phyloP scores from a whole-genome alignment of 139 green algal genomes.

The Pleodorina starrii region DNA sequence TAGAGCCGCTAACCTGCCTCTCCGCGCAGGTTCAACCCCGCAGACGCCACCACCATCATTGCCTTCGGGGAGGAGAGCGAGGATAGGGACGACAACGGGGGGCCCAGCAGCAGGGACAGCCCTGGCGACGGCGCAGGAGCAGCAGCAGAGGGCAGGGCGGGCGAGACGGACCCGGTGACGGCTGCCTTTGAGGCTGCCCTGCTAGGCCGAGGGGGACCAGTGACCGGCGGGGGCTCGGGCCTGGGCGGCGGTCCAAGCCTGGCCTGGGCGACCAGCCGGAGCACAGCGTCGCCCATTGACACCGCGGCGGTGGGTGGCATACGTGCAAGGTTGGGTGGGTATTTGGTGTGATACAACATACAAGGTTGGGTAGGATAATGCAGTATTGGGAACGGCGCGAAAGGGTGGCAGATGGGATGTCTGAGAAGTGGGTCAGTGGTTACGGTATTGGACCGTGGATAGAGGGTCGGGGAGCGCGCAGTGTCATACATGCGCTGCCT shows the following conservation, averaged over 20 bases:
- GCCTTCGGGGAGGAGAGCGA: background rate
- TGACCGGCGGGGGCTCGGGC: background rate
- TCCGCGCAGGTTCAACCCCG: slow-evolving; percentile 31
- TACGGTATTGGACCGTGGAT: no score
- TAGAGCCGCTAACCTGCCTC: no score
- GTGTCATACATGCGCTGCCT: no score
- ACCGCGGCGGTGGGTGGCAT: background rate
- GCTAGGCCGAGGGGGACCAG: background rate
- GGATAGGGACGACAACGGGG: background rate
- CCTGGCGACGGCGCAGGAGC: background rate
- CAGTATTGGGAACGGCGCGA: no score
- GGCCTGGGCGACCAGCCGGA: background rate
- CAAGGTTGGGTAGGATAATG: no score
- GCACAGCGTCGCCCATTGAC: background rate
- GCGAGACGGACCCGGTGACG: background rate
- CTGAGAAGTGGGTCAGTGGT: no score
- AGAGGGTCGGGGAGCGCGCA: no score
- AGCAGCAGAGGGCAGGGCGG: background rate
- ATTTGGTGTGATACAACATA: no score
- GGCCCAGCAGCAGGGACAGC: background rate
- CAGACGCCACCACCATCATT: slow-evolving; percentile 48
- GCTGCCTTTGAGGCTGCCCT: slow-evolving; percentile 33
- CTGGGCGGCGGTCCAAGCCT: background rate
- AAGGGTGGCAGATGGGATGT: no score
- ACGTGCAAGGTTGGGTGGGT: no score